These are phyloP conservation scores for thale cress (Arabidopsis thaliana) DNA, from an alignment of 345 rosid genomes.

Conservation along the genomic window DNA sequence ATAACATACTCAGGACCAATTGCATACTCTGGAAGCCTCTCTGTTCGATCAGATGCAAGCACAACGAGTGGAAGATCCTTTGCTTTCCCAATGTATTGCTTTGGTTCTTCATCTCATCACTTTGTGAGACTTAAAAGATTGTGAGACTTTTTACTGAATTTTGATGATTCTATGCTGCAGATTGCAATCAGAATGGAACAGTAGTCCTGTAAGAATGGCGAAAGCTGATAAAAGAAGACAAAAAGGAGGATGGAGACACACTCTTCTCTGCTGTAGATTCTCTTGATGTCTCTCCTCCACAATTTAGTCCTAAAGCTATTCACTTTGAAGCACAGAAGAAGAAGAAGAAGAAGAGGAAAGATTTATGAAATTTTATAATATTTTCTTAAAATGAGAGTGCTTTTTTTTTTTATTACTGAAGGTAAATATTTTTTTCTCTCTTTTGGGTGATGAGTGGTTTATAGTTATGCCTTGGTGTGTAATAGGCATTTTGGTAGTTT, in stretches of 20 bases:
- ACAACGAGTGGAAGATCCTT: slow-evolving; percentile 90
- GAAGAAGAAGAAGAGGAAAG: slow-evolving; percentile 9
- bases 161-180: slow-evolving; percentile 47
- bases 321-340: slow-evolving; percentile 45
- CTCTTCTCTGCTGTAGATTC: slow-evolving; percentile 89
- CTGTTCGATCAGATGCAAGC: slow-evolving; percentile 91
- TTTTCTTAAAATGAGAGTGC: not conserved
- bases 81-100: slow-evolving; percentile 80
- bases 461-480: slow-evolving; percentile 36
- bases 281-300: slow-evolving; percentile 48
- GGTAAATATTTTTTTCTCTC: slow-evolving; percentile 33
- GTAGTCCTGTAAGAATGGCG: slow-evolving; percentile 91
- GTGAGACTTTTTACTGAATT: not conserved
- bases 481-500: slow-evolving; percentile 42
- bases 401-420: slow-evolving; percentile 17
- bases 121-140: not conserved
- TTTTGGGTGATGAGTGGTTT: slow-evolving; percentile 30
- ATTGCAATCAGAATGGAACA: slow-evolving; percentile 89
- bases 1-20: slow-evolving; percentile 72
- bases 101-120: slow-evolving; percentile 9
- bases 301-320: slow-evolving; percentile 24
- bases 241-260: slow-evolving; percentile 64
- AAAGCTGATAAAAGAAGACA: slow-evolving; percentile 73
- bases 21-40: slow-evolving; percentile 71
- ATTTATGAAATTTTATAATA: slow-evolving; percentile 28